Conservation (phyloP, 768 basidiomycete genomes). For the Agrocybe pediades region DNA sequence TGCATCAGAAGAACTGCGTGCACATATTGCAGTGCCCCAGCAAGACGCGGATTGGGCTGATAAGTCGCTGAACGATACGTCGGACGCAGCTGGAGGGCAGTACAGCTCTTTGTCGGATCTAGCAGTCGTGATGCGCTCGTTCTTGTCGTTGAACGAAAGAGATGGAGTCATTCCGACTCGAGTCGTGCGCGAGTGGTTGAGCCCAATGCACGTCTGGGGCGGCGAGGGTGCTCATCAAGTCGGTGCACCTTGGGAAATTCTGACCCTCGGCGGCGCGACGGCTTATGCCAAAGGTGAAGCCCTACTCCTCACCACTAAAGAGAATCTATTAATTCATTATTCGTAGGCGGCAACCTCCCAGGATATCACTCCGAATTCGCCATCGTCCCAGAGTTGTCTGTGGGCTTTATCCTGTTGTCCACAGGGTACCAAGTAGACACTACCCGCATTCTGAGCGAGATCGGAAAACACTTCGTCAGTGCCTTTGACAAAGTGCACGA, state of each 20-base stretch:
- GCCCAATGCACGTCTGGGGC: constrained; percentile 40
- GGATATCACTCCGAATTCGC: constrained; percentile 43
- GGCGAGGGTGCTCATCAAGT: constrained; percentile 33
- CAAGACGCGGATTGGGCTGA: constrained; percentile 39
- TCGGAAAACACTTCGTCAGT: constrained; percentile 32
- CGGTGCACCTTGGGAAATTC: constrained; percentile 47
- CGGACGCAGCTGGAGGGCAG: constrained; percentile 51
- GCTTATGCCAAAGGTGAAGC: constrained; percentile 34
- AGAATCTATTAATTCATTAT: background rate
- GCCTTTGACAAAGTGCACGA: constrained; percentile 34
- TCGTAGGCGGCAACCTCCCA: constrained; percentile 37
- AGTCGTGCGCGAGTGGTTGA: constrained; percentile 44
- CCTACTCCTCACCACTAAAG: background rate
- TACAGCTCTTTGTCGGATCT: constrained; percentile 52
- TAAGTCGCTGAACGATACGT: constrained; percentile 35
- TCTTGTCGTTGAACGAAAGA: constrained; percentile 41
- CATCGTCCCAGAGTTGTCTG: constrained; percentile 39
- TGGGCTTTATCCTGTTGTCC: constrained; percentile 42
- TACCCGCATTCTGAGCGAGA: constrained; percentile 30
- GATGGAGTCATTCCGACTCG: constrained; percentile 33
- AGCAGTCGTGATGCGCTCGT: constrained; percentile 40
- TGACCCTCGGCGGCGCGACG: constrained; percentile 29
- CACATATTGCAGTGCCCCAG: constrained; percentile 41
- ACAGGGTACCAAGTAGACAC: constrained; percentile 37
- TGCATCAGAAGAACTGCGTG: constrained; percentile 26